Conservation (phyloP, 2,329 filamentous ascomycete species). For the Penicillium expansum region DNA sequence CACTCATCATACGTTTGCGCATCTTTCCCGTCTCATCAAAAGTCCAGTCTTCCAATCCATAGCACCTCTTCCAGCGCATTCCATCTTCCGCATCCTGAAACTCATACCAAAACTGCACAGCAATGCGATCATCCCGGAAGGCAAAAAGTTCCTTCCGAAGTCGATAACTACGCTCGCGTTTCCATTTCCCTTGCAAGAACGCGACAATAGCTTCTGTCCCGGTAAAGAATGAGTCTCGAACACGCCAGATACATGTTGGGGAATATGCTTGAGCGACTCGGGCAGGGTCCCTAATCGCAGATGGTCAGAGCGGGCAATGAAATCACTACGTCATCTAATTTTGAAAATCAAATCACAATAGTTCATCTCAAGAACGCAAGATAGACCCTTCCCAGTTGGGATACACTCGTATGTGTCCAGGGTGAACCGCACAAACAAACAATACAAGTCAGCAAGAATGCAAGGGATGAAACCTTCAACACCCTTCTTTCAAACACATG, state of each 20-base stretch:
- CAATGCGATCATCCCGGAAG: conserved; percentile 71
- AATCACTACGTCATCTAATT: conserved; percentile 14
- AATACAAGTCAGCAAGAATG: conserved; percentile 15
- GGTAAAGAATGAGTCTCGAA: conserved; percentile 66
- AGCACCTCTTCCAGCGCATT: conserved; percentile 74
- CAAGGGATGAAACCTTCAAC: conserved; percentile 12
- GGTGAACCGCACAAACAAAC: conserved; percentile 17
- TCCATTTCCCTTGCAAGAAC: conserved; percentile 73
- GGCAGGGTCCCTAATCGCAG: conserved; percentile 56
- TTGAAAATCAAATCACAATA: neutral
- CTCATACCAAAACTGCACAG: conserved; percentile 90
- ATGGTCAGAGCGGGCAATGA: conserved; percentile 5
- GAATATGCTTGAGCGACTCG: conserved; percentile 72
- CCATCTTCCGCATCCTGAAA: conserved; percentile 64
- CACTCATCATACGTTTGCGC: conserved; percentile 50
- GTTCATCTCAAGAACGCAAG: neutral
- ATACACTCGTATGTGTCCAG: conserved; percentile 9
- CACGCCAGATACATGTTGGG: conserved; percentile 74
- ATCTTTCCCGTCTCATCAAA: conserved; percentile 48
- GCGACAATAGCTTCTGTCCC: conserved; percentile 66
- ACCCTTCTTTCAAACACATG: conserved; percentile 20
- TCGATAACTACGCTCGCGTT: conserved; percentile 66
- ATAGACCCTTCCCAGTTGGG: neutral
- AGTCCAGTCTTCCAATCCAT: conserved; percentile 63
- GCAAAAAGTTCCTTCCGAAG: conserved; percentile 82